Percentiles rank a stretch among this genome's conserved stretches.
Evolutionary conservation across 768 basidiomycete genomes (phyloP).

Genomic region (Boletus subcaerulescens): DNA sequence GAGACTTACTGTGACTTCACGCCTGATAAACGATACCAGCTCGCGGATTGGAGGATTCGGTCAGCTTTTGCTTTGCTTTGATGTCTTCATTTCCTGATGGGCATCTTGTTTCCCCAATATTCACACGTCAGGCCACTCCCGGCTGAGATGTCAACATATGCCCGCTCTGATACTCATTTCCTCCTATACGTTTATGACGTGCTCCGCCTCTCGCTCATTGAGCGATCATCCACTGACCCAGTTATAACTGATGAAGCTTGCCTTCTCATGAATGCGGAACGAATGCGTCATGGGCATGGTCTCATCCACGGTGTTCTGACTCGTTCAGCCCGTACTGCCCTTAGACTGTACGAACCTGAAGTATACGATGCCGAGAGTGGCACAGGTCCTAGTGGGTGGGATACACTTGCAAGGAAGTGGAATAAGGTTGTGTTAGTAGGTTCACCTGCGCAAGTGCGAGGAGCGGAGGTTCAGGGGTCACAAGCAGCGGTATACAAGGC

Average conservation of each 20-base stretch:
- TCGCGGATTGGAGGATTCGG: conserved; percentile 97
- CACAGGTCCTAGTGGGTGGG: conserved; percentile 71
- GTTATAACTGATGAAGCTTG: conserved; percentile 17
- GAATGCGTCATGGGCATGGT: conserved; percentile 29
- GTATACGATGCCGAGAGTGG: conserved; percentile 65
- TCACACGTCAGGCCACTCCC: conserved; percentile 61
- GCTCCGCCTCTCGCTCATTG: conserved; percentile 83
- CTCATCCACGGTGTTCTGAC: conserved; percentile 63
- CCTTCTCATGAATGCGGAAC: neutral
- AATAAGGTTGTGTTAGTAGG: conserved; percentile 55
- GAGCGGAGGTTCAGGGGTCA: conserved; percentile 36
- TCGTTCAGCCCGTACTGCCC: conserved; percentile 73
- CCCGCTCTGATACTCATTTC: conserved; percentile 95
- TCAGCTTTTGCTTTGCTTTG: conserved; percentile 27
- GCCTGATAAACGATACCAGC: conserved; percentile 93
- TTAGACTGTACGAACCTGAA: conserved; percentile 68
- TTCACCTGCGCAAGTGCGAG: conserved; percentile 24
- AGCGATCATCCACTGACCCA: conserved; percentile 44
- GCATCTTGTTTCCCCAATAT: neutral
- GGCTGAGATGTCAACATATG: conserved; percentile 86
- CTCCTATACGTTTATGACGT: conserved; percentile 90
- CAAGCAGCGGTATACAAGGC: conserved; percentile 64
- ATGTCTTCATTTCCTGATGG: neutral
- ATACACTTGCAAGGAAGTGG: conserved; percentile 76
- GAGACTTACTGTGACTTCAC: conserved; percentile 87